Base-by-base conservation (phyloP, 2,329 filamentous ascomycete genomes). In the Purpureocillium takamizusanense region DNA sequence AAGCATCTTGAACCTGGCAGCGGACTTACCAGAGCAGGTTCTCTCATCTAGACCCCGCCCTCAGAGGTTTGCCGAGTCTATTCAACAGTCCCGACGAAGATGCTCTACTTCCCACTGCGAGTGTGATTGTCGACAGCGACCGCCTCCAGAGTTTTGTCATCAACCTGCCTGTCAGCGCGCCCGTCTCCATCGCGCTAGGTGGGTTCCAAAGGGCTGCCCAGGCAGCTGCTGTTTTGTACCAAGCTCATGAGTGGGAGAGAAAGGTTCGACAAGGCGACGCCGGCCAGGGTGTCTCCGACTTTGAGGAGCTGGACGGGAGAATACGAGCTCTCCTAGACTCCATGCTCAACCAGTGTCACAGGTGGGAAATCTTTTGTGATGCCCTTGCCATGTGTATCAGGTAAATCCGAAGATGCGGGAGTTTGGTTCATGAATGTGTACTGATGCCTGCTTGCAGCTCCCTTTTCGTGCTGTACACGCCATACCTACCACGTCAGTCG, bases 311-410 rank as follows among this genome's bases (percentile, higher is more conserved):
- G 7, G 33, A 35, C 17, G 15, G 14, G 14, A 15, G 10, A 7
- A 15, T 35, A 12, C 15, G 33, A 4, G 33, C 17, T 4, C 23
- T 35, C 4, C 18, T 35, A 4, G 23, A 35, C 17, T 4, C 33
- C 17, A 35, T 35, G 33, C 17, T 35, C 7, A 13, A 10, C 13
- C 33, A 35, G 14, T 18, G 23, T 13, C 15, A 35, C 16, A 7
- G 33, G 7, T 35, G 33, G 33, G 33, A 35, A 25, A 25, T 13
- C 15, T 35, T 35, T 25, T 35, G 33, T 12, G 33, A 35, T 25
- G 17, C 33, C 16, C 23, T 35, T 13, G 33, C 33, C 9, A 35
- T 35, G 33, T 25, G 33, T 13, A 21, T 35, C 14, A 15, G 23
- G 33, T 35, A 23, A 7, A 21, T 13, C 12, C n/a, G n/a, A n/a